Evolutionary conservation across 176 grass and related monocot species (phyloP), one percentile per base, ranked within the genome.

Genomic region (Oryza glumipatula): DNA sequence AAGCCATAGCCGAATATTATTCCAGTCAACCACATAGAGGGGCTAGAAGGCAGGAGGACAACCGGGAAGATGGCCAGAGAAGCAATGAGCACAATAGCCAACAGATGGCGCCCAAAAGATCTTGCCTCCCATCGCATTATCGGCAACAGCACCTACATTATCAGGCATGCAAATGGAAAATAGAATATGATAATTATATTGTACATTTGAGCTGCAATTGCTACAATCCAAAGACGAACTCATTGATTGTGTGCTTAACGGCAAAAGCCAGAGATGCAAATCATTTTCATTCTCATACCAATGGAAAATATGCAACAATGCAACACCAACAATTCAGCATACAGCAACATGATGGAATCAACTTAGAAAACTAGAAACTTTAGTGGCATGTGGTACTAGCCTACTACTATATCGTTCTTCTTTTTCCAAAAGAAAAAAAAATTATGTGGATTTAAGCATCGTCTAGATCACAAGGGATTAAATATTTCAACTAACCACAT

Each of bases 1-100:
- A 95, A 74, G 77, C 96, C 93, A 28, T 98, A 98, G 11, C 96
- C 96, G 76, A 96, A 98, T 78, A 96, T 89, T 80, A 98, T 98
- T 47, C 93, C 96, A 14, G 91, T 87, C 76, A 98, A 28, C 96
- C 96, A 96, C 96, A 98, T 98, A 16, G 93, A 79, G 2, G 93
- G 93, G 5, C 88, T 84, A n/a, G 96, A 99, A 78, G 96, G 96
- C 49, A 99, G 46, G 63, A 99, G 81, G 38, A 99, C 47, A 77
- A 83, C 75, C 0, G 96, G 96, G 77, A 99, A 94, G 38, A 99
- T 44, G 17, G 96, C 92, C 67, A 99, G 70, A 39, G 96, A 99
- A n/a, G 76, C 63, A 33, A 99, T 32, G 26, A 96, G 87, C 70
- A 99, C 96, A 1, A 96, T 9, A 1, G 89, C 89, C 76, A 99